phyloP scores from a whole-genome alignment of 1,284 basidiomycete genomes.

The Irpex sp. region DNA sequence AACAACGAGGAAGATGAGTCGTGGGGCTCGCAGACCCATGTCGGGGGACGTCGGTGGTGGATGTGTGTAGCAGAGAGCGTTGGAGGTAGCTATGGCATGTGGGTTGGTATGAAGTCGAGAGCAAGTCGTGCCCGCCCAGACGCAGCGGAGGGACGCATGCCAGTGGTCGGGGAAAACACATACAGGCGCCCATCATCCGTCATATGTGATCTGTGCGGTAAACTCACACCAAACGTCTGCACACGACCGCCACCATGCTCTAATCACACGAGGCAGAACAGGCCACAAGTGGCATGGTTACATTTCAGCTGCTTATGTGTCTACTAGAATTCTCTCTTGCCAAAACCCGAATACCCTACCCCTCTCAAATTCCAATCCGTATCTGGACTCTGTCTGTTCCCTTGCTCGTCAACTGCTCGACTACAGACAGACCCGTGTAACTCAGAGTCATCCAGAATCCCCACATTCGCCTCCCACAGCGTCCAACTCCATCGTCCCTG shows the following conservation, averaged over 20 bases:
- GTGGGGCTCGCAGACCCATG: constrained; percentile 40
- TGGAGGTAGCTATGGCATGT: constrained; percentile 3
- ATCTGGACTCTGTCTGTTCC: not conserved
- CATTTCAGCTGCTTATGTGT: too few species aligned
- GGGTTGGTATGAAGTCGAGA: not conserved
- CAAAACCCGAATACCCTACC: not conserved
- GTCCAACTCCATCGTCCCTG: constrained; percentile 67
- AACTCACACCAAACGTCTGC: not conserved
- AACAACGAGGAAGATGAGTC: constrained; percentile 43
- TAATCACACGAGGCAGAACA: too few species aligned
- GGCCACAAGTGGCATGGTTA: too few species aligned
- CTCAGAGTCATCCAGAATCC: constrained; percentile 29
- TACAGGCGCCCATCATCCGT: not conserved
- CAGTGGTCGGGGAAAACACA: not conserved
- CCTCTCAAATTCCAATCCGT: not conserved
- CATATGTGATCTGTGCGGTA: not conserved
- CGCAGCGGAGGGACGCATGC: not conserved
- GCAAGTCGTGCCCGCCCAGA: not conserved
- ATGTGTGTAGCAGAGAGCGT: not conserved
- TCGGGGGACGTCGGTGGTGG: constrained; percentile 1
- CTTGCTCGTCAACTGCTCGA: constrained; percentile 34
- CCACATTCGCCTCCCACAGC: constrained; percentile 63
- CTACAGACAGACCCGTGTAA: constrained; percentile 24
- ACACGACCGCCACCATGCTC: not conserved
- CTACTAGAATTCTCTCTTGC: not conserved